Percentiles rank a stretch among this genome's conserved stretches.
phyloP scores from a whole-genome alignment of 805 yeast species.

The Spencermartinsiella europaea region DNA sequence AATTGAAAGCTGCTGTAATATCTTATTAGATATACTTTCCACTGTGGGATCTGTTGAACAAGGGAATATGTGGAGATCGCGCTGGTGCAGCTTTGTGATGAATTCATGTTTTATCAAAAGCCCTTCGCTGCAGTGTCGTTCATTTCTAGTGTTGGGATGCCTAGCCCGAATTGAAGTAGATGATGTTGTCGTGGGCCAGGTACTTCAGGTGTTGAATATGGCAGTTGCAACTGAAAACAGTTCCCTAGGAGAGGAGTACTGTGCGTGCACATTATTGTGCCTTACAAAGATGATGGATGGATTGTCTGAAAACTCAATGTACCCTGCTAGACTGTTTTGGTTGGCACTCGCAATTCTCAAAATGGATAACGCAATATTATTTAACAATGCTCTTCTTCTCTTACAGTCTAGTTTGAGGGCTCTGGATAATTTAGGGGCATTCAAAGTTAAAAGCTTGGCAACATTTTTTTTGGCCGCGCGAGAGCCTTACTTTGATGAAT shows the following conservation, averaged over 20 bases:
- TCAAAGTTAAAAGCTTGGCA: slow-evolving; percentile 15
- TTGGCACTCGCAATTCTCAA: slow-evolving; percentile 21
- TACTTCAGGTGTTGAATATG: slow-evolving; percentile 22
- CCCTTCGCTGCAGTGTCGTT: slow-evolving; percentile 33
- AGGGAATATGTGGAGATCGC: slow-evolving; percentile 24
- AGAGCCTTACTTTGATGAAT: slow-evolving; percentile 13
- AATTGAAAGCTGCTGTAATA: slow-evolving; percentile 19
- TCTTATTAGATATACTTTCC: slow-evolving; percentile 21
- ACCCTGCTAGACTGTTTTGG: slow-evolving; percentile 50
- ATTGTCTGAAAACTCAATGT: slow-evolving; percentile 40
- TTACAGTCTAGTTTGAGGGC: slow-evolving; percentile 17
- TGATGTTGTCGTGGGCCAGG: slow-evolving; percentile 44
- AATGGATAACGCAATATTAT: slow-evolving; percentile 15
- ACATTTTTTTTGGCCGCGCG: slow-evolving; percentile 12
- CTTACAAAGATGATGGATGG: slow-evolving; percentile 47
- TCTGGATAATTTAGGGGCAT: slow-evolving; percentile 22
- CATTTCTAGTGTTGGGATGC: slow-evolving; percentile 64
- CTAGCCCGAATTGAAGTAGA: slow-evolving; percentile 59
- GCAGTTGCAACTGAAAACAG: slow-evolving; percentile 21
- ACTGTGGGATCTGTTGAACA: slow-evolving; percentile 20
- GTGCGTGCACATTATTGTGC: slow-evolving; percentile 41
- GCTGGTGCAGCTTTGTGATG: slow-evolving; percentile 22
- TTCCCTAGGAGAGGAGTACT: slow-evolving; percentile 32
- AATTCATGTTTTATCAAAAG: slow-evolving; percentile 41
- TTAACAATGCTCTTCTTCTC: slow-evolving; percentile 19